These are phyloP conservation scores for Magnaporthiopsis incrustans DNA, from an alignment of 2,329 filamentous ascomycete species.

Conservation along the genomic window DNA sequence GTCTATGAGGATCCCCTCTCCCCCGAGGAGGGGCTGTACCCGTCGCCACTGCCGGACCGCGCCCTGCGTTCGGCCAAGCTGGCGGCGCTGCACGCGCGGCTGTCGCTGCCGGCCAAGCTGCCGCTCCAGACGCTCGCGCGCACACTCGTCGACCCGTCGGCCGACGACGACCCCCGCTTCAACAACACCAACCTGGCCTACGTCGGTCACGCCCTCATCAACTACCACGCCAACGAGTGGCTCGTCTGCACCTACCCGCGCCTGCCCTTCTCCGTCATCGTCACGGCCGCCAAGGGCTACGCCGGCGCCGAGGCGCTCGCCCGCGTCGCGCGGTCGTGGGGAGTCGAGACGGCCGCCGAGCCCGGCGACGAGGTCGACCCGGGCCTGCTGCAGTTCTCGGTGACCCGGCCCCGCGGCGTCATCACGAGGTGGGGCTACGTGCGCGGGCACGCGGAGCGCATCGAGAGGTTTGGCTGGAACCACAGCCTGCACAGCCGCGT, in stretches of 20 bases:
- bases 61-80: conserved; percentile 77
- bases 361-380: conserved; percentile 90
- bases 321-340: conserved; percentile 76
- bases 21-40: conserved; percentile 31
- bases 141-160: conserved; percentile 76
- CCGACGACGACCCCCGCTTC: conserved; percentile 69
- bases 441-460: conserved; percentile 39
- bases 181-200: conserved; percentile 83
- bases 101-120: conserved; percentile 72
- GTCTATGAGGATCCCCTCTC: conserved; percentile 10
- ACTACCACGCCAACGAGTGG: conserved; percentile 83
- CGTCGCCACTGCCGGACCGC: conserved; percentile 62
- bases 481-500: conserved; percentile 69
- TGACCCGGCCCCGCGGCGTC: conserved; percentile 34
- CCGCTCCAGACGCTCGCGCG: conserved; percentile 81
- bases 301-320: conserved; percentile 67
- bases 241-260: conserved; percentile 85
- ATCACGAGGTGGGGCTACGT: conserved; percentile 43
- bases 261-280: conserved; percentile 80
- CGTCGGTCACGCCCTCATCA: conserved; percentile 74
- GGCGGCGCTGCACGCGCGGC: conserved; percentile 81
- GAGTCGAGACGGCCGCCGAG: conserved; percentile 76
- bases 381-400: conserved; percentile 74
- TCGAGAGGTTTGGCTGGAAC: conserved; percentile 46
- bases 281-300: conserved; percentile 78